Conservation (phyloP, 208 protist species). For the Leishmania guyanensis region DNA sequence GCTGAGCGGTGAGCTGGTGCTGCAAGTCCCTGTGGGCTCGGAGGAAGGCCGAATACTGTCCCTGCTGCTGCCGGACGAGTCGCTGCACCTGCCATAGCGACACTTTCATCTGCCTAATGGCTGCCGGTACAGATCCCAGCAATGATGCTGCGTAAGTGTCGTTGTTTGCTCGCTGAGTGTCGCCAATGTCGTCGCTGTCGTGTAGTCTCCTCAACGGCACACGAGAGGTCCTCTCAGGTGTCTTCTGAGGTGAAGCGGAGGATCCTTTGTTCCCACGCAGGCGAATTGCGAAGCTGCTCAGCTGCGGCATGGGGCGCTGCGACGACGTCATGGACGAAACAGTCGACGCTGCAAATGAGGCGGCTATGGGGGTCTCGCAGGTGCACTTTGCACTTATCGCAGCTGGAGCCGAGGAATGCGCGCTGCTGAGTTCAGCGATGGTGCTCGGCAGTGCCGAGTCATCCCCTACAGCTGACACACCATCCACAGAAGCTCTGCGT, state of each 20-base stretch:
- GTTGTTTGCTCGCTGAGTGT: not conserved
- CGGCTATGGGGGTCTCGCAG: not conserved
- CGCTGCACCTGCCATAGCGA: conserved; percentile 17
- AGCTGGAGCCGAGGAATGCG: not conserved
- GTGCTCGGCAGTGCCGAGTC: conserved; percentile 10
- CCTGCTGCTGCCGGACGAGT: conserved; percentile 19
- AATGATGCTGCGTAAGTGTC: not conserved
- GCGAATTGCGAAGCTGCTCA: conserved; percentile 34
- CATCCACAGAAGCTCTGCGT: not conserved
- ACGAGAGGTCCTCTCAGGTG: not conserved
- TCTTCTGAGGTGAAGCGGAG: not conserved
- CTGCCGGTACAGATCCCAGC: not conserved
- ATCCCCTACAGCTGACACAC: not conserved
- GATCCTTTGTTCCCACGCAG: conserved; percentile 11
- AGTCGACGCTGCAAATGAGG: not conserved
- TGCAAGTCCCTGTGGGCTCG: conserved; percentile 21
- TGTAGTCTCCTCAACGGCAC: not conserved
- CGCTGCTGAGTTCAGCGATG: conserved; percentile 1
- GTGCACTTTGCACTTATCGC: not conserved
- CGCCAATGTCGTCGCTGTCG: not conserved
- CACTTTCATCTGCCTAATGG: not conserved
- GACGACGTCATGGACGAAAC: not conserved
- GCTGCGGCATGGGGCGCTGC: conserved; percentile 17
- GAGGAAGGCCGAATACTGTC: conserved; percentile 25
- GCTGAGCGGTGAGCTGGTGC: conserved; percentile 23